Conservation (phyloP, 148 eudicot genomes). For the Fagopyrum tataricum region DNA sequence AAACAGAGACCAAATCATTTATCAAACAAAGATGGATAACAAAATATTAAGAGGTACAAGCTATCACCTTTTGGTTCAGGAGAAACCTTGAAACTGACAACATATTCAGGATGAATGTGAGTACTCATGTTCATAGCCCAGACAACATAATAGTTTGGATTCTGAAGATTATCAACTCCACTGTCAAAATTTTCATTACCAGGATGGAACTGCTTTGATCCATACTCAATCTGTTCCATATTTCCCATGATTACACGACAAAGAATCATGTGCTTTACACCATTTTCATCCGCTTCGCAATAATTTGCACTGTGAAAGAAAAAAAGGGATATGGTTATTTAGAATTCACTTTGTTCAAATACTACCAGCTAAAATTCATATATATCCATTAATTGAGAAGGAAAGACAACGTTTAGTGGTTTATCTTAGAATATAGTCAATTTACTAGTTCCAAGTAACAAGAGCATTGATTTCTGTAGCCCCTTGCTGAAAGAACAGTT, state of each 20-base stretch:
- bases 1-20: neutral
- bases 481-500: neutral
- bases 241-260: conserved; percentile 93
- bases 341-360: conserved; percentile 26
- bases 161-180: conserved; percentile 76
- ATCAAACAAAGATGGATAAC: neutral
- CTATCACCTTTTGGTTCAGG: conserved; percentile 43
- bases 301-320: conserved; percentile 44
- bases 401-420: neutral
- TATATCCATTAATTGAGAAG: conserved; percentile 23
- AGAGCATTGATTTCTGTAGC: neutral
- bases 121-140: conserved; percentile 87
- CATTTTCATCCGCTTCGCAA: conserved; percentile 91
- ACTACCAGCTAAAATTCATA: neutral
- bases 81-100: conserved; percentile 75
- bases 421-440: neutral
- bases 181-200: conserved; percentile 75
- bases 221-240: conserved; percentile 71
- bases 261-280: conserved; percentile 52
- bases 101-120: conserved; percentile 75
- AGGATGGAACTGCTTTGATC: conserved; percentile 80
- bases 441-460: conserved; percentile 3
- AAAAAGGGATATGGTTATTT: conserved; percentile 11
- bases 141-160: conserved; percentile 56
- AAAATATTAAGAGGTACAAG: neutral